Evolutionary conservation across 108 stramenopile species (phyloP).

Genomic region (Asterionellopsis glacialis): DNA sequence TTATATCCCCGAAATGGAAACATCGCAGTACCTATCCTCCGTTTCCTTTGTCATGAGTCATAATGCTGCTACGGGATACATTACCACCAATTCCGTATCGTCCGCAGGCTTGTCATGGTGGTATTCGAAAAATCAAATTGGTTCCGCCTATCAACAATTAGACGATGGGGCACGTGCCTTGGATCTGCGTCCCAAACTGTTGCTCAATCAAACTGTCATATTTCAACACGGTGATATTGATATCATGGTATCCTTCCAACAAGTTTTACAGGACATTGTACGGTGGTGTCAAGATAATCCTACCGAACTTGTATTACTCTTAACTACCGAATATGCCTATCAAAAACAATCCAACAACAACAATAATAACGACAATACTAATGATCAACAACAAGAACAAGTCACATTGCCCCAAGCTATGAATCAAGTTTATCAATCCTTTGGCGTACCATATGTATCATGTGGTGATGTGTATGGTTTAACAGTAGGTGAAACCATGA

Average conservation of each 20-base stretch:
- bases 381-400: conserved; percentile 6
- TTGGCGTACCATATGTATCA: conserved; percentile 43
- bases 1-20: conserved; percentile 45
- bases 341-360: background rate
- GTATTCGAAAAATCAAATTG: conserved; percentile 69
- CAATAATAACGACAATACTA: conserved; percentile 4
- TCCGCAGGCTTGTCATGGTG: conserved; percentile 24
- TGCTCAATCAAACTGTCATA: conserved; percentile 51
- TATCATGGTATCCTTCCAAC: conserved; percentile 36
- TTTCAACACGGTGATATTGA: conserved; percentile 68
- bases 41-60: conserved; percentile 70
- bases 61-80: conserved; percentile 73
- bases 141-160: conserved; percentile 56
- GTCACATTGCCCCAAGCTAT: conserved; percentile 23
- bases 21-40: conserved; percentile 24
- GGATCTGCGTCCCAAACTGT: conserved; percentile 63
- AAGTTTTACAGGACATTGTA: conserved; percentile 42
- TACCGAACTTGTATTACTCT: conserved; percentile 53
- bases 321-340: conserved; percentile 53
- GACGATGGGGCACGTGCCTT: conserved; percentile 68
- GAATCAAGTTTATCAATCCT: conserved; percentile 37
- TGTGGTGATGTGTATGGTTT: conserved; percentile 48
- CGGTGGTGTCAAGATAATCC: conserved; percentile 65
- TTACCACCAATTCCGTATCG: conserved; percentile 16
- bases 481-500: conserved; percentile 55